Evolutionary conservation across 345 rosid species (phyloP).

Genomic region (Eucalyptus sideroxylon): DNA sequence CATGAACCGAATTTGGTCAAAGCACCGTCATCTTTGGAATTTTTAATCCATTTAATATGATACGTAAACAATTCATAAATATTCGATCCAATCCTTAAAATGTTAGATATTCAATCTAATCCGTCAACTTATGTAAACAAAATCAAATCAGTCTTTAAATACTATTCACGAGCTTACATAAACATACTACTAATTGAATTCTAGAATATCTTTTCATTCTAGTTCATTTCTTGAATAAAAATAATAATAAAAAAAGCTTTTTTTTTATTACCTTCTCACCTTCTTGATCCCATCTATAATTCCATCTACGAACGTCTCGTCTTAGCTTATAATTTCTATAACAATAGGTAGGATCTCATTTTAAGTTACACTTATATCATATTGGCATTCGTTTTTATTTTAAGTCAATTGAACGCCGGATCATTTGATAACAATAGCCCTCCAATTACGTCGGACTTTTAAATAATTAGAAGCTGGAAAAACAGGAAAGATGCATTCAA

Average conservation of each 20-base stretch:
- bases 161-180: not conserved
- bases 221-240: not conserved
- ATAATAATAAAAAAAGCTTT: no score
- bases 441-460: not conserved
- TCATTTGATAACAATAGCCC: no score
- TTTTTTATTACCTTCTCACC: not conserved
- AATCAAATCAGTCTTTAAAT: not conserved
- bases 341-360: not conserved
- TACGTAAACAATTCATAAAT: not conserved
- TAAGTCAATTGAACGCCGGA: accelerated
- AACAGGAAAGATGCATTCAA: not conserved
- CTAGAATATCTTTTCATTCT: not conserved
- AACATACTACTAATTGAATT: not conserved
- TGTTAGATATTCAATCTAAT: accelerated
- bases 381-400: not conserved
- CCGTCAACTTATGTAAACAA: not conserved
- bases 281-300: not conserved
- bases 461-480: not conserved
- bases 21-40: not conserved
- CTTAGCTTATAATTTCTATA: not conserved
- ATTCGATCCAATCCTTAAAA: accelerated
- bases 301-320: accelerated
- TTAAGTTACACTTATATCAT: not conserved
- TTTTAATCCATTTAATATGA: not conserved
- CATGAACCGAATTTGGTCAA: not conserved